Evolutionary conservation across 1,284 basidiomycete species (phyloP), one percentile per base, ranked within the genome.

Genomic region (Bjerkandera adusta): DNA sequence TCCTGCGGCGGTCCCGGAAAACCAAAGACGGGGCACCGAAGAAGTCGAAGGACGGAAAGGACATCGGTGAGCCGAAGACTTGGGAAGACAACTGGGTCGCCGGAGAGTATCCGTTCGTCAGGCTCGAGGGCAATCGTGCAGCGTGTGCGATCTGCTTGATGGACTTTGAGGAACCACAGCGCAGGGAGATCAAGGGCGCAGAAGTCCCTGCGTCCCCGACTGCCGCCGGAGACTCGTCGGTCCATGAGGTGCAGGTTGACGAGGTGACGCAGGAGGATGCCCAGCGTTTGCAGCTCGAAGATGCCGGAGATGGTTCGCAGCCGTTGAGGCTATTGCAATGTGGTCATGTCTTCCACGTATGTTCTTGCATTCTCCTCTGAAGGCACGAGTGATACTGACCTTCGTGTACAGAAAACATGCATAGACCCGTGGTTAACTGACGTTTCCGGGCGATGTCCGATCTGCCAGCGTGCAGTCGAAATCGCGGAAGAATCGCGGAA

Each of bases 291-390:
- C 76, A 69, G 52, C 69, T 87, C 45, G 70, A 76, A 53, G 83
- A 89, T 61, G 82, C 84, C 5, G 85, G 85, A 8, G 79, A 83
- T 49, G 85, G 83, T 0, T 73, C 83, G 2, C 85, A 89, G 53
- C 88, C 88, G 13, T 62, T 91, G 54, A 71, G 88, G 60, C 63
- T 91, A 34, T 65, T 91, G 37, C 69, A 69, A 4, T 91, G 88
- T 57, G 85, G 85, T 4, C 88, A 91, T 68, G 88, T 85, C 42
- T 91, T 90, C 67, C 89, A 91, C 67, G 88, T 91, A 53, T 62
- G 85, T 70, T 46, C 11, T 22, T 30, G 37, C 27, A 44, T 34
- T 38, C 35, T 21, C 29, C 27, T 26, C 26, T 36, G 22, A 10
- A 24, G 4, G 21, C 25, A 33, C 20, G 6, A n/a, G 16, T 32